A percentile compares a stretch with the other conserved stretches of the same genome.
These are phyloP conservation scores for Aspergillus baeticus DNA, from an alignment of 495 filamentous ascomycete species.

Conservation along the genomic window DNA sequence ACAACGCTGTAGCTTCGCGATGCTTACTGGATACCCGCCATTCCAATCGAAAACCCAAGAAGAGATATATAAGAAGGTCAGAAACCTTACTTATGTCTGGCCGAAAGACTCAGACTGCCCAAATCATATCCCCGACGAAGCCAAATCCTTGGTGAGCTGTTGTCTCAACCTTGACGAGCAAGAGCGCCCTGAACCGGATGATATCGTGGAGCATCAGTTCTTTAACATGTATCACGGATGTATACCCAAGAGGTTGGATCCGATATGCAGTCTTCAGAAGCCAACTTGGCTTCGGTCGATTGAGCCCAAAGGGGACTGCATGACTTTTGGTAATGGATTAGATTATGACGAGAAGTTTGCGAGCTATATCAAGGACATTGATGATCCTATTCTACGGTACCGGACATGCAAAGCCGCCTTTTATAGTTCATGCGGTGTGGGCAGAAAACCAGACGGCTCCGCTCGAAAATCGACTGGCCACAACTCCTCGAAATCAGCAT, in stretches of 20 bases:
- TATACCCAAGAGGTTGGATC: constrained; percentile 48
- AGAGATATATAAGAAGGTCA: constrained; percentile 78
- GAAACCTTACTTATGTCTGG: constrained; percentile 73
- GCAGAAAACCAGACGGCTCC: constrained; percentile 43
- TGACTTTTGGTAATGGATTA: constrained; percentile 45
- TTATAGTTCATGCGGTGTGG: constrained; percentile 52
- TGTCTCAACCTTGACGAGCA: constrained; percentile 74
- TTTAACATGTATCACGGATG: constrained; percentile 64
- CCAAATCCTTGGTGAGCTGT: constrained; percentile 74
- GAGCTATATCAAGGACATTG: constrained; percentile 39
- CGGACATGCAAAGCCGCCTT: constrained; percentile 45
- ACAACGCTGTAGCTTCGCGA: constrained; percentile 63
- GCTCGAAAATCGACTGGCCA: constrained; percentile 41
- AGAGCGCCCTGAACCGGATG: constrained; percentile 71
- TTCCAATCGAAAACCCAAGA: constrained; percentile 85
- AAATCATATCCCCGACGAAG: constrained; percentile 55
- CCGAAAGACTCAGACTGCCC: constrained; percentile 52
- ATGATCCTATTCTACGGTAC: constrained; percentile 40
- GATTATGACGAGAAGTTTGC: constrained; percentile 45
- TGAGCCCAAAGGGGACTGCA: constrained; percentile 47
- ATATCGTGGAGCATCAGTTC: constrained; percentile 79
- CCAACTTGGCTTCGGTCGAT: constrained; percentile 45
- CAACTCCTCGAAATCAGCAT: constrained; percentile 54
- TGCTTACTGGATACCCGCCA: constrained; percentile 85
- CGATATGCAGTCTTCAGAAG: constrained; percentile 37